Evolutionary conservation across 805 yeast species (phyloP).

Genomic region (Metschnikowia henanensis): DNA sequence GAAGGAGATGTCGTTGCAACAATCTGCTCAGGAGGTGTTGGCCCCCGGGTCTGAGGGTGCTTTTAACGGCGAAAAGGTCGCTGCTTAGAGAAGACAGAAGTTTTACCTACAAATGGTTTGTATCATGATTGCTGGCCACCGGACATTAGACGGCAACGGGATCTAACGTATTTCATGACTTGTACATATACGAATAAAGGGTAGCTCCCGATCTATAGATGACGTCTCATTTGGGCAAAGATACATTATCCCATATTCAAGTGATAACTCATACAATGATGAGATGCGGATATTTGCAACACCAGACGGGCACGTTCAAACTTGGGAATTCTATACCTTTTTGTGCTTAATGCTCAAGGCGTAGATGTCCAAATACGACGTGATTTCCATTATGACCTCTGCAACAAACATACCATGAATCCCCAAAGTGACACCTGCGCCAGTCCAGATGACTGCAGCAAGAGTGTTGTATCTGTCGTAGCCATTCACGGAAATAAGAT

Average conservation of each 20-base stretch:
- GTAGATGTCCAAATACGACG: constrained; percentile 78
- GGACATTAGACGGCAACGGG: neutral
- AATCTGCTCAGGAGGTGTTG: constrained; percentile 71
- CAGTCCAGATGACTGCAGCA: constrained; percentile 57
- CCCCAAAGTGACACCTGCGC: constrained; percentile 66
- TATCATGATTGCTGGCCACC: constrained; percentile 1
- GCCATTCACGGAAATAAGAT: constrained; percentile 37
- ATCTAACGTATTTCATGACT: constrained; percentile 19
- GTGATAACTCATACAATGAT: neutral
- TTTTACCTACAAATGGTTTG: constrained; percentile 5
- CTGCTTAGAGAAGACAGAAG: constrained; percentile 17
- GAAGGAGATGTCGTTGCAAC: constrained; percentile 82
- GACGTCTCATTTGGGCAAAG: neutral
- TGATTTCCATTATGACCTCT: constrained; percentile 78
- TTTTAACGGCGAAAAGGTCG: constrained; percentile 30
- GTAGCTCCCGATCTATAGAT: constrained; percentile 1
- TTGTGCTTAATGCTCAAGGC: constrained; percentile 84
- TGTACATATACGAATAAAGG: constrained; percentile 20
- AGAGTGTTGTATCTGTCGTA: constrained; percentile 44
- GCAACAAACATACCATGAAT: constrained; percentile 70
- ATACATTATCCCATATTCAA: too few relatives aligned
- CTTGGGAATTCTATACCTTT: constrained; percentile 34
- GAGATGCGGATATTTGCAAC: neutral
- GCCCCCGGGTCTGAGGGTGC: constrained; percentile 65
- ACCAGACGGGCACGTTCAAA: neutral